Conservation (phyloP, 352 stramenopile species). For the Globisporangium lucens region DNA sequence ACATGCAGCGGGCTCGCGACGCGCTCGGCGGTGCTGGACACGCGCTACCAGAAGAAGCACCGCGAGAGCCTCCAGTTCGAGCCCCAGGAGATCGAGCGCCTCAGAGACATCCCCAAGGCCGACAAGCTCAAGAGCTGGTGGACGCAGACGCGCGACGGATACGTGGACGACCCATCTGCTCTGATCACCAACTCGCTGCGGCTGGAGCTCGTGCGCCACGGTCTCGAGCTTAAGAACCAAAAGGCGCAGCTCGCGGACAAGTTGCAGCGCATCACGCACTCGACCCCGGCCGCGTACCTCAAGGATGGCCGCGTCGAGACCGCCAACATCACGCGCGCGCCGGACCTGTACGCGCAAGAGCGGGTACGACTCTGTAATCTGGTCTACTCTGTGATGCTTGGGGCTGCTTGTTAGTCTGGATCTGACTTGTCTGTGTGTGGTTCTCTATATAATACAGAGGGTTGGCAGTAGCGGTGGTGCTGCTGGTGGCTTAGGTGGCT, state of each 20-base stretch:
- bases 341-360: slow-evolving; percentile 43
- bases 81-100: slow-evolving; percentile 43
- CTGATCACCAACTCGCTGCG: slow-evolving; percentile 43
- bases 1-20: slow-evolving; percentile 37
- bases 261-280: slow-evolving; percentile 38
- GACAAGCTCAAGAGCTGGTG: slow-evolving; percentile 52
- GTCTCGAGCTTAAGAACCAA: slow-evolving; percentile 16
- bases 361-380: slow-evolving; percentile 15
- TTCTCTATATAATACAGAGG: background rate
- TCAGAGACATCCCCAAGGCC: slow-evolving; percentile 48
- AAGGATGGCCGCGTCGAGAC: slow-evolving; percentile 17
- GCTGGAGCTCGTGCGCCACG: slow-evolving; percentile 34
- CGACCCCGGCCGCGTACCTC: slow-evolving; percentile 28
- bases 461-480: background rate
- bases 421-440: background rate
- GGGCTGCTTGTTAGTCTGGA: background rate
- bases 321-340: slow-evolving; percentile 24
- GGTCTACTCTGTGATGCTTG: background rate
- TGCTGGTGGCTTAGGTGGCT: background rate
- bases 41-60: slow-evolving; percentile 28
- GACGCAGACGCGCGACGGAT: slow-evolving; percentile 40
- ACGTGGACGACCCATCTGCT: slow-evolving; percentile 49
- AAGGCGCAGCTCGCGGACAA: slow-evolving; percentile 44
- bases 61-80: slow-evolving; percentile 52
- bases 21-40: slow-evolving; percentile 31